Evolutionary conservation across 2,329 filamentous ascomycete species (phyloP).

Genomic region (Colletotrichum theobromicola): DNA sequence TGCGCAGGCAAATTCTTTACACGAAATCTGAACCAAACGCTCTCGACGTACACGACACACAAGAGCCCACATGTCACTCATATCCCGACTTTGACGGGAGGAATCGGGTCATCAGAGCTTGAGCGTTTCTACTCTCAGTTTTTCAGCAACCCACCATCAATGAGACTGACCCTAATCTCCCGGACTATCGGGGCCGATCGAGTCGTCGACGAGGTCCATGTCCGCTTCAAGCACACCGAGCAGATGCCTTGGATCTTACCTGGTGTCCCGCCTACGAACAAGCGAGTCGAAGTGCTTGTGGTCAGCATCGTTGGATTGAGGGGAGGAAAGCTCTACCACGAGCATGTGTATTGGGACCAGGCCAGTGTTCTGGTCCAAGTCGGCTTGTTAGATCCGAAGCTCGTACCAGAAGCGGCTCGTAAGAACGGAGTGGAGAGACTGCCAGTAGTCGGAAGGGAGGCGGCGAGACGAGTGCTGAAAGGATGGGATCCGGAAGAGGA

Average conservation of each 20-base stretch:
- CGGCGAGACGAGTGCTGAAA: conserved; percentile 40
- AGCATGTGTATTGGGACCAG: conserved; percentile 71
- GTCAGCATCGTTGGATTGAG: conserved; percentile 64
- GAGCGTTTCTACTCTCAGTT: conserved; percentile 69
- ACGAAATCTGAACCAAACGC: conserved; percentile 62
- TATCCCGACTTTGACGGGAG: conserved; percentile 69
- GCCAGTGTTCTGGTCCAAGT: conserved; percentile 64
- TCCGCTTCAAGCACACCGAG: conserved; percentile 61
- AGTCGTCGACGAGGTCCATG: conserved; percentile 68
- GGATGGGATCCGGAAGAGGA: conserved; percentile 39
- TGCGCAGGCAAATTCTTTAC: conserved; percentile 57
- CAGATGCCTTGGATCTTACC: conserved; percentile 67
- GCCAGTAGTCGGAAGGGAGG: conserved; percentile 44
- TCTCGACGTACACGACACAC: conserved; percentile 65
- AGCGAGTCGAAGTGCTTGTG: conserved; percentile 58
- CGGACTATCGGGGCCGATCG: conserved; percentile 69
- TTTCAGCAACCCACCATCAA: conserved; percentile 68
- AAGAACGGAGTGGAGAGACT: conserved; percentile 39
- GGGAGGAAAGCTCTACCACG: conserved; percentile 64
- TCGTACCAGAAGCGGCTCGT: conserved; percentile 38
- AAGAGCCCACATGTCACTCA: conserved; percentile 72
- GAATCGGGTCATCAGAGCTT: conserved; percentile 63
- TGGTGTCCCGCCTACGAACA: conserved; percentile 59
- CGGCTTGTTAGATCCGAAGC: conserved; percentile 54
- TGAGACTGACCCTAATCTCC: conserved; percentile 64